Evolutionary conservation across 306 rosid genomes (phyloP).

Genomic region (Fragaria iinumae): DNA sequence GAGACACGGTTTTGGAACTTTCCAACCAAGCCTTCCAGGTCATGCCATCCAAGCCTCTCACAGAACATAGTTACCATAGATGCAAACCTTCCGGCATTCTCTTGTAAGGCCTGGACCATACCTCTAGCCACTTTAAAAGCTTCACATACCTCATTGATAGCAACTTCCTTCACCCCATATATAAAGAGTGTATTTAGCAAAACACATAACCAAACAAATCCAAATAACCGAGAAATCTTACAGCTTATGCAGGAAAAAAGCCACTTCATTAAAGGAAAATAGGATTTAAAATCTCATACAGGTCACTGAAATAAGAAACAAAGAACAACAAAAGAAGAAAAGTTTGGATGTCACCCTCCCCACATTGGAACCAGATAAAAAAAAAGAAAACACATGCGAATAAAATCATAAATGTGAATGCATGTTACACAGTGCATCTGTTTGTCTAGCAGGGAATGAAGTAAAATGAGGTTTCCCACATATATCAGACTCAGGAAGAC

Average conservation of each 20-base stretch:
- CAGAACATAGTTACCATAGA: constrained; percentile 93
- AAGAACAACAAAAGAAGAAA: neutral
- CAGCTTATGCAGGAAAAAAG: constrained; percentile 16
- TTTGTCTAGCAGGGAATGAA: constrained; percentile 1
- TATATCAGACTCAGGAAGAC: constrained; percentile 13
- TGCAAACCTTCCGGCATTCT: constrained; percentile 98
- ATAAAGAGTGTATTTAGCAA: constrained; percentile 17
- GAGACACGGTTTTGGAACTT: constrained; percentile 96
- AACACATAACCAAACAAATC: constrained; percentile 13
- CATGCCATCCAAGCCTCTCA: constrained; percentile 97
- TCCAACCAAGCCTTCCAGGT: constrained; percentile 83
- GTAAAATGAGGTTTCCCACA: neutral
- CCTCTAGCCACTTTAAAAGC: constrained; percentile 95
- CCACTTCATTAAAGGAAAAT: constrained; percentile 8
- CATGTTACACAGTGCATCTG: neutral
- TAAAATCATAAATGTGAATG: neutral
- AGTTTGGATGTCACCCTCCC: constrained; percentile 4
- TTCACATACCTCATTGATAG: constrained; percentile 83
- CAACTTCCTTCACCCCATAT: constrained; percentile 66
- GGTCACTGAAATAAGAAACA: neutral
- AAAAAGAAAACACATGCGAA: neutral
- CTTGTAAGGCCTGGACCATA: constrained; percentile 95
- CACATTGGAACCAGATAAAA: constrained; percentile 1
- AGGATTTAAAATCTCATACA: neutral
- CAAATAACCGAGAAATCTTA: neutral